Evolutionary conservation across 306 rosid genomes (phyloP), one percentile per base, ranked within the genome.

Genomic region (Acacia crassicarpa): DNA sequence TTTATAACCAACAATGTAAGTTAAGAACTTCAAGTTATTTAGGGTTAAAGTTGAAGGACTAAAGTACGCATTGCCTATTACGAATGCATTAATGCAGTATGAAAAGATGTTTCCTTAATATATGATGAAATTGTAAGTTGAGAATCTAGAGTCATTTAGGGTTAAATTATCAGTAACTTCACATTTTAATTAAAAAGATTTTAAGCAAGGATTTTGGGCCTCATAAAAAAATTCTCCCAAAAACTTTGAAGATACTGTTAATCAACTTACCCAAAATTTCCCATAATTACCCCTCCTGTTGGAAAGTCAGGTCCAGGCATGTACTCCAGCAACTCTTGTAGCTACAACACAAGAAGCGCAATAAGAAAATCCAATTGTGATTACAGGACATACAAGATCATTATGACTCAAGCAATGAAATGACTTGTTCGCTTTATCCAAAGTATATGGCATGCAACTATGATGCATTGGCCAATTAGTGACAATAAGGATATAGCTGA

Each of bases 221-320:
- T 41, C 53, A 22, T 23, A 10, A 6, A 74, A 75, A 33, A 72
- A 72, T 46, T 54, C 71, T 45, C 32, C 17, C 81, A 61, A 61
- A 77, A 61, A 46, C 76, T 13, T 74, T 63, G 44, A 27, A 40
- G 67, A 35, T 78, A 54, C 12, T 44, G 38, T 41, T 40, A 20
- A 81, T 74, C 76, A 33, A 78, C 94, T 79, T 81, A 95, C 99
- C 99, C 99, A 87, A 89, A 65, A 83, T 91, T 95, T 67, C 99
- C 99, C 99, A 95, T 95, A 75, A 95, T 92, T 80, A 95, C 54
- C 87, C 98, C 98, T 69, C 99, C 99, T n/a, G 99, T 93, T 17
- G 98, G 99, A 89, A 95, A 95, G 85, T 95, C 99, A 17, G 99
- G 99, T 81, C 96, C 99, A 45, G 99, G 99, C 99, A 95, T 95